phyloP scores from a whole-genome alignment of 495 filamentous ascomycete genomes.

The Patellaria atrata region DNA sequence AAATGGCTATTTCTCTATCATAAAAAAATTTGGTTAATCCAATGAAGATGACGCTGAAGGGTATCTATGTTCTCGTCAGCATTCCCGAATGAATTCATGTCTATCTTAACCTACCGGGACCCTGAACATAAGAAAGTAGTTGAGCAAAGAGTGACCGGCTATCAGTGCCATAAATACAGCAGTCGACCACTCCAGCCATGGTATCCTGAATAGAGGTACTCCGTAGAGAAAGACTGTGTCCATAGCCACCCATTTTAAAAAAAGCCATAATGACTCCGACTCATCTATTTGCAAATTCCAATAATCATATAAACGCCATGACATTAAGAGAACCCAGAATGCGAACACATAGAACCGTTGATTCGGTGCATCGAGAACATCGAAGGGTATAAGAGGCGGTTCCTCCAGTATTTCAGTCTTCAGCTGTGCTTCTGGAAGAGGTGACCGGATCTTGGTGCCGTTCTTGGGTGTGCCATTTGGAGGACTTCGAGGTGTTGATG shows the following conservation, averaged over 20 bases:
- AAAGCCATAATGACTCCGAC: slow-evolving; percentile 67
- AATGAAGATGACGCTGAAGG: slow-evolving; percentile 52
- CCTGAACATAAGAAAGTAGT: slow-evolving; percentile 83
- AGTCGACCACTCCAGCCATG: slow-evolving; percentile 84
- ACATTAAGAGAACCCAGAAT: slow-evolving; percentile 54
- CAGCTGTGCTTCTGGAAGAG: slow-evolving; percentile 13
- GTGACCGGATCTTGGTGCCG: slow-evolving; percentile 11
- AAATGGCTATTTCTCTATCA: slow-evolving; percentile 80
- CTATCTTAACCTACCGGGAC: slow-evolving; percentile 51
- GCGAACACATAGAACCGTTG: slow-evolving; percentile 77
- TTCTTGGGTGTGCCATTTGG: slow-evolving; percentile 26
- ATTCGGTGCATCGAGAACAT: slow-evolving; percentile 67
- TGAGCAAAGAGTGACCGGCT: slow-evolving; percentile 50
- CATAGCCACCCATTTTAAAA: slow-evolving; percentile 80
- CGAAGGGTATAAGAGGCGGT: slow-evolving; percentile 56
- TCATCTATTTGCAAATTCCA: slow-evolving; percentile 57
- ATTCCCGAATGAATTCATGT: too few relatives aligned
- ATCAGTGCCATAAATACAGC: slow-evolving; percentile 52
- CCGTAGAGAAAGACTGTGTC: slow-evolving; percentile 76
- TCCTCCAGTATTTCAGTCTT: too few relatives aligned
- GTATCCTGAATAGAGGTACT: slow-evolving; percentile 71
- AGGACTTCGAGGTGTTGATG: slow-evolving; percentile 38
- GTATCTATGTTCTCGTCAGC: slow-evolving; percentile 40
- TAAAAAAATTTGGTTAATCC: slow-evolving; percentile 61
- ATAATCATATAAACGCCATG: slow-evolving; percentile 78